Percentiles rank a stretch among this genome's conserved stretches.
phyloP scores from a whole-genome alignment of 169 alveolate species.

The Babesia bigemina region DNA sequence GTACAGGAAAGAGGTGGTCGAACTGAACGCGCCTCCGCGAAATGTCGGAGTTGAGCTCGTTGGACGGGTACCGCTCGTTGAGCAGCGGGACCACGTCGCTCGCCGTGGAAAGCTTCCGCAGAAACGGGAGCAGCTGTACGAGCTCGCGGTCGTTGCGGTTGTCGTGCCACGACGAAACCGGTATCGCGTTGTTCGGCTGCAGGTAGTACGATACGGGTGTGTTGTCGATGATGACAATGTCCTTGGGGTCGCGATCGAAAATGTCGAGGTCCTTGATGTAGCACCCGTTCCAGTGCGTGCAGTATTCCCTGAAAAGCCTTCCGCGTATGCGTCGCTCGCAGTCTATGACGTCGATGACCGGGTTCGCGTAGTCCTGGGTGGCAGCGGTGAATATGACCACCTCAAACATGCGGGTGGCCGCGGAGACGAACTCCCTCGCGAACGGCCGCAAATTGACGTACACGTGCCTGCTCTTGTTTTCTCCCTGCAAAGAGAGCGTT shows the following conservation, averaged over 20 bases:
- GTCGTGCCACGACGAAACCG: slow-evolving; percentile 79
- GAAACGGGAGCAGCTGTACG: slow-evolving; percentile 75
- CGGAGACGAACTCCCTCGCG: slow-evolving; percentile 64
- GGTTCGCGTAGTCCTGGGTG: slow-evolving; percentile 69
- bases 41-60: background rate
- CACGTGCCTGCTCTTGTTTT: slow-evolving; percentile 54
- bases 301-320: slow-evolving; percentile 69
- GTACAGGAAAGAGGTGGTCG: background rate
- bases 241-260: slow-evolving; percentile 63
- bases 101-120: slow-evolving; percentile 37
- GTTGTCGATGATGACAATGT: slow-evolving; percentile 71
- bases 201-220: slow-evolving; percentile 68
- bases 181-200: slow-evolving; percentile 78
- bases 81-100: slow-evolving; percentile 46
- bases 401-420: slow-evolving; percentile 62
- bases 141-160: slow-evolving; percentile 73
- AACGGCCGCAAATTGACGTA: slow-evolving; percentile 72
- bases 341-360: slow-evolving; percentile 73
- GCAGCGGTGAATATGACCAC: slow-evolving; percentile 75
- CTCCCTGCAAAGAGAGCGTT: slow-evolving; percentile 66
- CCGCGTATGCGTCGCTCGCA: slow-evolving; percentile 58
- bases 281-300: slow-evolving; percentile 53
- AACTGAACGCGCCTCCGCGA: background rate
- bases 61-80: slow-evolving; percentile 19
- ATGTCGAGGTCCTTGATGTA: slow-evolving; percentile 70